Evolutionary conservation across 2,329 filamentous ascomycete species (phyloP).

Genomic region (Paracamarosporium sp.): DNA sequence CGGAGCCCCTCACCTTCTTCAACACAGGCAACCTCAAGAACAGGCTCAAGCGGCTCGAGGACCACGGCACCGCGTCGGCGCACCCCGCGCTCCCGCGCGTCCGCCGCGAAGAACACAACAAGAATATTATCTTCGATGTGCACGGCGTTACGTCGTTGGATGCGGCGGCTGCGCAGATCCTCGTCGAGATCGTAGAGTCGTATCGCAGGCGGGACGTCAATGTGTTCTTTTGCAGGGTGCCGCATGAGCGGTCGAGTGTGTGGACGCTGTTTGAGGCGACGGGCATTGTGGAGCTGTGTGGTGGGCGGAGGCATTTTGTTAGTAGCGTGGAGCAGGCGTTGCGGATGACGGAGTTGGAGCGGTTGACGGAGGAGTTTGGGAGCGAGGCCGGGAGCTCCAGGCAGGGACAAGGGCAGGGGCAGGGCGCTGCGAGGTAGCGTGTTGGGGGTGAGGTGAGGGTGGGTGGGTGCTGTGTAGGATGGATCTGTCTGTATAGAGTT

Average conservation of each 20-base stretch:
- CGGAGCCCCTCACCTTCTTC: conserved; percentile 93
- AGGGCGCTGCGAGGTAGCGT: not conserved
- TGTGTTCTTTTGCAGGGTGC: conserved; percentile 74
- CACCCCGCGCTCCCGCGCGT: conserved; percentile 88
- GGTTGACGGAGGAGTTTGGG: conserved; percentile 49
- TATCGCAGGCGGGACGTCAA: conserved; percentile 80
- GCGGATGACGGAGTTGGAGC: conserved; percentile 77
- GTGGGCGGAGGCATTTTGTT: conserved; percentile 80
- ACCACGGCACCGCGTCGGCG: conserved; percentile 84
- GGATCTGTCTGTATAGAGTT: too few species aligned
- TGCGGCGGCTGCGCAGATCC: conserved; percentile 88
- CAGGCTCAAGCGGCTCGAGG: conserved; percentile 80
- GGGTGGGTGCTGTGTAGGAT: not conserved
- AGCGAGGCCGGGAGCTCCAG: conserved; percentile 33
- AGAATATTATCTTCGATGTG: conserved; percentile 95
- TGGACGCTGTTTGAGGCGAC: conserved; percentile 77
- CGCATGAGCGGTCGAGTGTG: conserved; percentile 60
- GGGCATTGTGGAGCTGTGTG: conserved; percentile 84
- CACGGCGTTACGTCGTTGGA: conserved; percentile 97
- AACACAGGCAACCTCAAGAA: conserved; percentile 93
- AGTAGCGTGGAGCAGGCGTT: conserved; percentile 84
- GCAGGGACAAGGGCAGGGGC: not conserved
- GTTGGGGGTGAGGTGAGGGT: not conserved
- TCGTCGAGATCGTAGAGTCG: conserved; percentile 83
- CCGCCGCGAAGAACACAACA: conserved; percentile 78